These are phyloP conservation scores for Epichloe scottii DNA, from an alignment of 2,329 filamentous ascomycete species.

Conservation along the genomic window DNA sequence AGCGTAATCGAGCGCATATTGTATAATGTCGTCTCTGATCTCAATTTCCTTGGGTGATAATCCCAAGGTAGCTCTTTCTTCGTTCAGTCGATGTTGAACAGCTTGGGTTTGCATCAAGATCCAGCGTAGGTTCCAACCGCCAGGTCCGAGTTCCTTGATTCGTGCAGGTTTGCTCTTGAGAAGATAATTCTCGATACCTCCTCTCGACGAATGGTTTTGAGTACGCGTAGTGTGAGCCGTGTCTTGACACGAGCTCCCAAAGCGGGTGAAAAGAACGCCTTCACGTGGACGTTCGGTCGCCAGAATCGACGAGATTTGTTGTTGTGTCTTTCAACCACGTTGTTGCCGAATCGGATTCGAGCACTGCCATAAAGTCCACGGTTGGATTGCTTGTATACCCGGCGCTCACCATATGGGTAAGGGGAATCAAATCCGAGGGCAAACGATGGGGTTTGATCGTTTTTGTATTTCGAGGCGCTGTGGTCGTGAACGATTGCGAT, in stretches of 20 bases:
- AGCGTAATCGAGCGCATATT: conserved; percentile 28
- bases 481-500: conserved; percentile 25
- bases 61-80: conserved; percentile 53
- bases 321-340: conserved; percentile 54
- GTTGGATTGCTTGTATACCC: conserved; percentile 70
- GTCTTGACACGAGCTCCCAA: conserved; percentile 53
- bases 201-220: conserved; percentile 66
- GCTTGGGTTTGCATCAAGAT: conserved; percentile 66
- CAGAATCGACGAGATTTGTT: conserved; percentile 62
- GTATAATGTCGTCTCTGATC: conserved; percentile 25
- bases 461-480: conserved; percentile 22
- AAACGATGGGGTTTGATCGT: conserved; percentile 32
- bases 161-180: conserved; percentile 65
- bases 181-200: conserved; percentile 85
- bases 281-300: conserved; percentile 62
- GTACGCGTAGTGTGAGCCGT: conserved; percentile 55
- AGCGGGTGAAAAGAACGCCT: conserved; percentile 52
- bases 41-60: conserved; percentile 31
- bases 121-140: conserved; percentile 85
- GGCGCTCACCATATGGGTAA: conserved; percentile 62
- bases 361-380: conserved; percentile 57
- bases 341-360: conserved; percentile 70
- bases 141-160: conserved; percentile 75
- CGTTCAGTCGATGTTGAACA: conserved; percentile 53
- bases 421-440: conserved; percentile 41